phyloP scores from a whole-genome alignment of 352 stramenopile genomes.

The Pythium aquatile region DNA sequence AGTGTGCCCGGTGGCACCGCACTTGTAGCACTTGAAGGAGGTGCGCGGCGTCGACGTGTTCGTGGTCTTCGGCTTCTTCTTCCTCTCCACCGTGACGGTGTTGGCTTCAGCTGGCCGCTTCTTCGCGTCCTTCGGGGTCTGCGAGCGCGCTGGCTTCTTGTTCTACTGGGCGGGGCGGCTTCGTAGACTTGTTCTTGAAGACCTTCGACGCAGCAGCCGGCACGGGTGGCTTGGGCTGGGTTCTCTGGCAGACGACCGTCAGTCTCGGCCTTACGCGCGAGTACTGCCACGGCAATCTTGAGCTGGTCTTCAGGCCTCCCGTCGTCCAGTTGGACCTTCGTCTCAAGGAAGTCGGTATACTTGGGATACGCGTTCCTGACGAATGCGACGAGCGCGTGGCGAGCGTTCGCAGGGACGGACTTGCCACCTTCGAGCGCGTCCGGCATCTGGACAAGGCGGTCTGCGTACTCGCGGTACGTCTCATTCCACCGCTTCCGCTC shows the following conservation, averaged over 20 bases:
- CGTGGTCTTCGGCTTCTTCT: background rate
- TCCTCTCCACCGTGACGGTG: background rate
- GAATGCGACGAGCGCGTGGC: constrained; percentile 6
- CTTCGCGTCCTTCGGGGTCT: background rate
- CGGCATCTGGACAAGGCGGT: background rate
- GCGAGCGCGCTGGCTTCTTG: background rate
- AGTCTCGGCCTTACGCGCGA: constrained; percentile 2
- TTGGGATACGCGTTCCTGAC: background rate
- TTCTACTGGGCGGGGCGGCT: background rate
- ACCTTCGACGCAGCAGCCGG: too few species aligned
- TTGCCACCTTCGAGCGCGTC: background rate
- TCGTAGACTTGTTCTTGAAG: too few species aligned
- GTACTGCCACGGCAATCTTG: background rate
- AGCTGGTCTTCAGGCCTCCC: background rate
- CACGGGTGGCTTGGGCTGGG: too few species aligned
- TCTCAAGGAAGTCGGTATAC: constrained; percentile 6
- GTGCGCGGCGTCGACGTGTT: background rate
- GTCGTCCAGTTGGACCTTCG: background rate
- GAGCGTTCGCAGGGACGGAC: constrained; percentile 1
- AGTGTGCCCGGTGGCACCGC: background rate
- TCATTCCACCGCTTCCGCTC: background rate
- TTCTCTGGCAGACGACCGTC: constrained; percentile 5
- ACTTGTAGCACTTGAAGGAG: background rate
- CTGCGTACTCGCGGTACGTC: background rate
- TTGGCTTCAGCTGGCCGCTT: background rate